phyloP scores from a whole-genome alignment of 805 yeast genomes.

The Lipomyces mesembrius region DNA sequence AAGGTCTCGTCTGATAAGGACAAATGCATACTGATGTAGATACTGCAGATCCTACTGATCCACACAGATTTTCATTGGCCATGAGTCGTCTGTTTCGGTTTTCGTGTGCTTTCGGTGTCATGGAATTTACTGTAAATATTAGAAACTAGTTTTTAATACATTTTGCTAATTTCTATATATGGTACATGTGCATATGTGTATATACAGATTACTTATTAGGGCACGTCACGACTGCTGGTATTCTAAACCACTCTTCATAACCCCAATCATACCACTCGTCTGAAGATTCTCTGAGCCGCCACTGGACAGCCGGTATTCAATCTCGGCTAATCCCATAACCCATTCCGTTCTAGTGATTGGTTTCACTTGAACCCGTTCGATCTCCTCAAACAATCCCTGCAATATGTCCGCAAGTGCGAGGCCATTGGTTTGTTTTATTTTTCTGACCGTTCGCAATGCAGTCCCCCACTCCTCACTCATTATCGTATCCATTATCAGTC shows the following conservation, averaged over 20 bases:
- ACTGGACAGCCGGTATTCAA: conserved; percentile 86
- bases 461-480: conserved; percentile 88
- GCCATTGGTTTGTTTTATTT: conserved; percentile 73
- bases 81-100: neutral
- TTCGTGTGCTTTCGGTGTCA: neutral
- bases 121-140: neutral
- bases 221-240: conserved; percentile 43
- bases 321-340: conserved; percentile 74
- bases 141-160: neutral
- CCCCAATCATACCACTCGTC: conserved; percentile 87
- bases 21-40: conserved; percentile 26
- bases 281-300: conserved; percentile 94
- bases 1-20: conserved; percentile 11
- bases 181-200: neutral
- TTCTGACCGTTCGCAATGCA: conserved; percentile 67
- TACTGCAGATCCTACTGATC: neutral
- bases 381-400: conserved; percentile 71
- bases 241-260: conserved; percentile 71
- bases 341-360: conserved; percentile 65
- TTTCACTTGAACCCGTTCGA: conserved; percentile 70
- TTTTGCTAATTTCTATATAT: neutral
- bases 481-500: conserved; percentile 72
- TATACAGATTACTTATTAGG: neutral
- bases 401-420: conserved; percentile 86
- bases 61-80: neutral